phyloP scores from a whole-genome alignment of 1,284 basidiomycete genomes.

The Ceratobasidium papillatum region DNA sequence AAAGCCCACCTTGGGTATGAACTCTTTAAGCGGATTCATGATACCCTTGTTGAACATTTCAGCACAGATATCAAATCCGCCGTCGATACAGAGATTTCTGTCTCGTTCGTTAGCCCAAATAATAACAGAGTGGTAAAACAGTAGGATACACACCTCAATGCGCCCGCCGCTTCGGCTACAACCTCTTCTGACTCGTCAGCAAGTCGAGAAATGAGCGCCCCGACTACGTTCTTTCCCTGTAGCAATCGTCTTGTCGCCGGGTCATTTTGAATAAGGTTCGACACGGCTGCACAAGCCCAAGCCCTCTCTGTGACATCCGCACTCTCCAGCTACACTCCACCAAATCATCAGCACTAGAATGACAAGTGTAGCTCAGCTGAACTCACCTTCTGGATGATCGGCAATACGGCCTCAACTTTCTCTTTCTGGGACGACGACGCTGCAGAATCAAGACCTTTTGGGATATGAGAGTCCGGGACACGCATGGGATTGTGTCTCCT shows the following conservation, averaged over 20 bases:
- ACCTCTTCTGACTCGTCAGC: constrained; percentile 88
- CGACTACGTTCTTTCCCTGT: constrained; percentile 90
- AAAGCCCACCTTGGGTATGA: constrained; percentile 72
- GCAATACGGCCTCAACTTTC: constrained; percentile 80
- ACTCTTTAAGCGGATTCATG: constrained; percentile 73
- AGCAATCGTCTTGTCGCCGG: constrained; percentile 86
- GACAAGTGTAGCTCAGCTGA: background rate
- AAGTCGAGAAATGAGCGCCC: constrained; percentile 81
- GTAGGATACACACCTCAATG: constrained; percentile 68
- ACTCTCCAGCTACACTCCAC: constrained; percentile 67
- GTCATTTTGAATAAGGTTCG: constrained; percentile 88
- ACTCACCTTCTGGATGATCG: constrained; percentile 84
- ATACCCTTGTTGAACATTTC: constrained; percentile 98
- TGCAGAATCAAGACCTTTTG: constrained; percentile 76
- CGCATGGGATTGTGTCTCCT: constrained; percentile 90
- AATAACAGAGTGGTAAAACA: constrained; percentile 35
- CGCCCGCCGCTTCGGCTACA: constrained; percentile 83
- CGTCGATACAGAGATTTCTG: constrained; percentile 93
- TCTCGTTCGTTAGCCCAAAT: constrained; percentile 1
- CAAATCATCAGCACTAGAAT: background rate
- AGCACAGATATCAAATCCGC: constrained; percentile 90
- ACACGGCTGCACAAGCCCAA: constrained; percentile 93
- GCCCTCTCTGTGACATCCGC: constrained; percentile 80
- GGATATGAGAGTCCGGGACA: constrained; percentile 88
- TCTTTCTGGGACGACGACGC: constrained; percentile 76